Percentiles rank a stretch among this genome's conserved stretches.
These are phyloP conservation scores for Rhodomyrtus tomentosa DNA, from an alignment of 345 rosid genomes.

Conservation along the genomic window DNA sequence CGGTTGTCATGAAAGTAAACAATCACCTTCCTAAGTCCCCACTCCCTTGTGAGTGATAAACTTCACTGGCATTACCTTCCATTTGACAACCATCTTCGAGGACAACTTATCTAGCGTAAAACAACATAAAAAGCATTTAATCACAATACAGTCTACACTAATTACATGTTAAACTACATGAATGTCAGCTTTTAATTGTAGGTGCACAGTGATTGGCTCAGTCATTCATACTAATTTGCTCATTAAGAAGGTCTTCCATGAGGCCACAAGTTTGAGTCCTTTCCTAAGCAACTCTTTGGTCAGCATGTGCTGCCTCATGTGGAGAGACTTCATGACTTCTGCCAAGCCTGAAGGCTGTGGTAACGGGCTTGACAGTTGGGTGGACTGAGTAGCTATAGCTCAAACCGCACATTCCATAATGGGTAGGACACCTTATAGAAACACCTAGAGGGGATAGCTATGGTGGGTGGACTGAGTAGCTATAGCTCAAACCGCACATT, in stretches of 20 bases:
- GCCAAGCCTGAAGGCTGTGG: not conserved
- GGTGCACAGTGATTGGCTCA: not conserved
- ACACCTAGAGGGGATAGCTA: not conserved
- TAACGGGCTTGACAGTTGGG: not conserved
- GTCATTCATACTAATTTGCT: not conserved
- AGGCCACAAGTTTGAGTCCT: not conserved
- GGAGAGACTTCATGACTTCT: not conserved
- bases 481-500: not conserved
- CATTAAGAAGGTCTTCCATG: not conserved
- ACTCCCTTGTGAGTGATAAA: slow-evolving; percentile 76
- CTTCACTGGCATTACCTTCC: slow-evolving; percentile 91
- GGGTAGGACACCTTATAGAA: not conserved
- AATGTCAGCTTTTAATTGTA: not conserved
- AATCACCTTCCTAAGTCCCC: slow-evolving; percentile 94
- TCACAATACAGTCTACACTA: not conserved
- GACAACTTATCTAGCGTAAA: slow-evolving; percentile 40
- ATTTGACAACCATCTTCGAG: slow-evolving; percentile 92
- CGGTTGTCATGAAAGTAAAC: slow-evolving; percentile 94
- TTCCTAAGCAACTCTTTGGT: not conserved
- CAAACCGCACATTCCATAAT: not conserved
- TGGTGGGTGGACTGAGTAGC: not conserved
- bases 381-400: not conserved
- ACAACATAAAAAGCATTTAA: not conserved
- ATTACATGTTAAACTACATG: not conserved
- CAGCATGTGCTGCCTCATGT: not conserved